Evolutionary conservation across 257 asterid genomes (phyloP), one percentile per base, ranked within the genome.

Genomic region (Capsicum chinense): DNA sequence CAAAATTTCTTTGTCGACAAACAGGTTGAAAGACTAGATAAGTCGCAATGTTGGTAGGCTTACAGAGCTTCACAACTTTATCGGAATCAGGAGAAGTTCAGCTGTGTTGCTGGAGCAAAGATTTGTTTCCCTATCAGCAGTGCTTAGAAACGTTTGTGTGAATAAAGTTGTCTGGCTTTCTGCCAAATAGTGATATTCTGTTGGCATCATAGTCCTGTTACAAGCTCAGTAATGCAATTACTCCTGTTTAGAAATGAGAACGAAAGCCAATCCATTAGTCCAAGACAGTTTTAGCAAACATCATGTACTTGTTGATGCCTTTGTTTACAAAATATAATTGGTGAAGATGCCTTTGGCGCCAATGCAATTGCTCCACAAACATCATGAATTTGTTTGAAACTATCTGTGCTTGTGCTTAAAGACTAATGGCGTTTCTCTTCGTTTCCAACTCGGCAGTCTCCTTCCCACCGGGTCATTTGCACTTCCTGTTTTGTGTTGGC

Each of bases 11-110:
- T 4, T 4, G 48, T 52, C 59, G 9, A 13, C 81, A 76, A 76
- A 26, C 81, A 76, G 81, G 81, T 76, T 21, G 44, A 74, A 21
- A 21, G 13, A 52, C 21, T 26, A 52, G 81, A 56, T 52, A 52
- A 13, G 48, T 76, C 26, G 3, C 80, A 73, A 73, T 2, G 42
- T 73, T 0, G 59, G 1, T 12, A 42, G 16, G 59, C 3, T 48
- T 11, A 19, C 12, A 48, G 2, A 21, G 21, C 21, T 21, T 50
- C 47, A 0, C n/a, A 7, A 74, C 37, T 50, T 74, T 33, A 50
- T 74, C 42, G 13, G 21, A 21, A 74, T 21, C 42, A 13, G 62
- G 26, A 13, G 12, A 21, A 52, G 81, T 21, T 76, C 21, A 52
- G 81, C 9, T 73, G 42, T 48, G 4, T 21, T 2, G 14, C 81